Evolutionary conservation across 306 rosid genomes (phyloP), one percentile per base, ranked within the genome.

Genomic region (Prunus kanzakura): DNA sequence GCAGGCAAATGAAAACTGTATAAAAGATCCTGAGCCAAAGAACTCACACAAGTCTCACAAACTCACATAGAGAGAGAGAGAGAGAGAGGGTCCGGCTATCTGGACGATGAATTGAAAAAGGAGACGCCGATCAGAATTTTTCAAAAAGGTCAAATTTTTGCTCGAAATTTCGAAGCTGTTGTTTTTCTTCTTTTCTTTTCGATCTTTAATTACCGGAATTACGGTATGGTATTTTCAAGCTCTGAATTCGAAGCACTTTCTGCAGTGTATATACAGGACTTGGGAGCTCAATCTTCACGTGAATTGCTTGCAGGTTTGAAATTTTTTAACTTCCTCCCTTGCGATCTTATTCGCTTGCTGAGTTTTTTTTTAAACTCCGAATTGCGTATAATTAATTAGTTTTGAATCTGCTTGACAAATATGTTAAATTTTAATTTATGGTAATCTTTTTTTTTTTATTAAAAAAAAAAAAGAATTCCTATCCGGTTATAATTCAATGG

Each of bases 21-120:
- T 88, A 82, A 80, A 88, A 72, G 80, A 72, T 78, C 74, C 66
- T 71, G 81, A 84, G 51, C 80, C 79, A 64, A 74, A 79, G 86
- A 81, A 71, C 78, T 15, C 43, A 38, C 43, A 38, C 43, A 38
- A 6, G 9, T 38, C 43, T 38, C 72, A 68, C 67, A 27, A 1
- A 41, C 50, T 54, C 64, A n/a, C 51, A 71, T n/a, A 75, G 29
- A 32, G 52, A 23, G 49, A 23, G 25, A 23, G 25, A 23, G 25
- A 23, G 68, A 45, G 62, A 61, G 64, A 65, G 46, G 76, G 78
- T 84, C 87, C 84, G 84, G 61, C 87, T 77, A 83, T 74, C 80
- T 51, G 11, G 49, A 74, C 43, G 38, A 1, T 38, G 30, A 74
- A 84, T 69, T 85, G 27, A 72, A n/a, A 47, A 49, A 63, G 65